Evolutionary conservation across 1,284 basidiomycete genomes (phyloP).

Genomic region (Cutaneotrichosporon sp.): DNA sequence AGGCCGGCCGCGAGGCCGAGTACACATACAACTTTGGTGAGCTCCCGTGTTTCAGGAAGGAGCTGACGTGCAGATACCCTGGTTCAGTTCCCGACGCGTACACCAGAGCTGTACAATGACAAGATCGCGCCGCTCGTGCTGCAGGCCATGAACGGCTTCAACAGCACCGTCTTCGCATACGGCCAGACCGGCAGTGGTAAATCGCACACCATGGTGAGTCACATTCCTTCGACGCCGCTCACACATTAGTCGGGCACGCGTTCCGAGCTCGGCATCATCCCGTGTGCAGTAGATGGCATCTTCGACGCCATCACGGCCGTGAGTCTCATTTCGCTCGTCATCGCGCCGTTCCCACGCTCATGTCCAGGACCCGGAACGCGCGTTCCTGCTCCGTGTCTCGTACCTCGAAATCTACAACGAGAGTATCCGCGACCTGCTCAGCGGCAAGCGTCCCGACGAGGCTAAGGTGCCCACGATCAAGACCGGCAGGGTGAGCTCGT

Average conservation of each 20-base stretch:
- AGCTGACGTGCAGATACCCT: slow-evolving; percentile 44
- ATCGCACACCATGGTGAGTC: slow-evolving; percentile 54
- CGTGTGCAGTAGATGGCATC: slow-evolving; percentile 59
- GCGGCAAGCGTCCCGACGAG: slow-evolving; percentile 44
- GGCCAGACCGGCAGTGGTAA: slow-evolving; percentile 58
- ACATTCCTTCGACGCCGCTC: not conserved
- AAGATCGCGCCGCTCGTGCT: slow-evolving; percentile 58
- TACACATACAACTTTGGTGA: slow-evolving; percentile 52
- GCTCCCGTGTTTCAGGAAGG: slow-evolving; percentile 19
- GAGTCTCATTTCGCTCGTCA: slow-evolving; percentile 12
- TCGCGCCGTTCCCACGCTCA: not conserved
- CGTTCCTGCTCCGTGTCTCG: slow-evolving; percentile 58
- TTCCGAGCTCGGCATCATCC: slow-evolving; percentile 59
- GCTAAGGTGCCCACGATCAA: slow-evolving; percentile 48
- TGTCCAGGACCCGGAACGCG: slow-evolving; percentile 43
- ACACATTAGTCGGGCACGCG: slow-evolving; percentile 52
- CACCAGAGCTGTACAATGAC: slow-evolving; percentile 54
- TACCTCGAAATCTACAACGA: slow-evolving; percentile 65
- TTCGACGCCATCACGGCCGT: slow-evolving; percentile 57
- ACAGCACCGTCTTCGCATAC: slow-evolving; percentile 58
- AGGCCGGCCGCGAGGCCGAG: slow-evolving; percentile 49
- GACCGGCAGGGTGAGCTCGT: slow-evolving; percentile 43
- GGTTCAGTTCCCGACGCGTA: slow-evolving; percentile 51
- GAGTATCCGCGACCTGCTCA: slow-evolving; percentile 58
- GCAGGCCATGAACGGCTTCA: slow-evolving; percentile 61